These are phyloP conservation scores for sorghum (Sorghum bicolor) DNA, from an alignment of 176 grass and related monocot species.

Conservation along the genomic window DNA sequence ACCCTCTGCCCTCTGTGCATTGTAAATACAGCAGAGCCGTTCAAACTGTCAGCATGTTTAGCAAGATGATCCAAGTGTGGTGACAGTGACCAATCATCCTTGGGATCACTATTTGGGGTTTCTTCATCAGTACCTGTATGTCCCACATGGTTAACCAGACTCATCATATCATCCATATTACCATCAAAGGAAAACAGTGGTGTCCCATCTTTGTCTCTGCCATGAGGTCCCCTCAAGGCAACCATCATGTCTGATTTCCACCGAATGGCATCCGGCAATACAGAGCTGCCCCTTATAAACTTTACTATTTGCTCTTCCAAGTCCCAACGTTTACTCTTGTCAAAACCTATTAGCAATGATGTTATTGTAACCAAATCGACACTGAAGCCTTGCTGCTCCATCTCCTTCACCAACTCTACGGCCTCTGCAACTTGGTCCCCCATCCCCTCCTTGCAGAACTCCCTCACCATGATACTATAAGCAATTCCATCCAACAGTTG, in stretches of 20 bases:
- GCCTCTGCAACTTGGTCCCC: slow-evolving; percentile 64
- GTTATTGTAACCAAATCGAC: slow-evolving; percentile 90
- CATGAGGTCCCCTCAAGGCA: slow-evolving; percentile 60
- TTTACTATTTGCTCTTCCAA: slow-evolving; percentile 75
- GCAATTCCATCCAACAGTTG: slow-evolving; percentile 76
- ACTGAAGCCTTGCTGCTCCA: slow-evolving; percentile 68
- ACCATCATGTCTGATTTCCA: slow-evolving; percentile 87
- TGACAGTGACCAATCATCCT: slow-evolving; percentile 81
- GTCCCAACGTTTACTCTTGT: slow-evolving; percentile 66
- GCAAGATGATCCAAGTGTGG: slow-evolving; percentile 79
- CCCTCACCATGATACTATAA: slow-evolving; percentile 78
- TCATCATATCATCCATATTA: slow-evolving; percentile 60
- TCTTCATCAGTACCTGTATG: slow-evolving; percentile 30
- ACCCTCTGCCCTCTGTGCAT: slow-evolving; percentile 64
- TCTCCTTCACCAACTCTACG: slow-evolving; percentile 76
- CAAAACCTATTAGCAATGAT: slow-evolving; percentile 72
- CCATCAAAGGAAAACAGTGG: slow-evolving; percentile 62
- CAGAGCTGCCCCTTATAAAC: slow-evolving; percentile 55
- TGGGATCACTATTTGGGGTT: slow-evolving; percentile 34
- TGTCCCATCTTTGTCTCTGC: slow-evolving; percentile 69
- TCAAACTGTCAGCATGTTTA: slow-evolving; percentile 40
- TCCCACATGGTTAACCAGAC: slow-evolving; percentile 45
- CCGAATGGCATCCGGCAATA: slow-evolving; percentile 51
- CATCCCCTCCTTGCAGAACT: slow-evolving; percentile 62
- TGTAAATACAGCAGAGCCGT: slow-evolving; percentile 47